Evolutionary conservation across 2,329 filamentous ascomycete species (phyloP), one percentile per base, ranked within the genome.

Genomic region (Aureobasidium sp.): DNA sequence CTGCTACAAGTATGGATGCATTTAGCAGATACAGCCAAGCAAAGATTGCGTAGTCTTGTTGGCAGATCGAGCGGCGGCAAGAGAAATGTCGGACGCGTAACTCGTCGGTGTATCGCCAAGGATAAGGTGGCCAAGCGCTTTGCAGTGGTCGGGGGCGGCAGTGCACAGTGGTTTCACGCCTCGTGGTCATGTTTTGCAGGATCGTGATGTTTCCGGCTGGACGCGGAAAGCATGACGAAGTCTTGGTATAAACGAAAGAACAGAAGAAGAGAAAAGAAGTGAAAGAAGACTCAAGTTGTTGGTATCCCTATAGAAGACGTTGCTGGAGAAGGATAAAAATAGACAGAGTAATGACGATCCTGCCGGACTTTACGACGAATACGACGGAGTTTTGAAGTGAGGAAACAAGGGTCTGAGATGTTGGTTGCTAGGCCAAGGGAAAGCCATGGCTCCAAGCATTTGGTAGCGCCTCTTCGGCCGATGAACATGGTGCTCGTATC

Each of bases 21-120:
- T 22, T 11, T 5, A n/a, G 52, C 14, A 44, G 29, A 34, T 25
- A 25, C 17, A 45, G 53, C 53, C 53, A 57, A 57, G 53, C 1
- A 34, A 36, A n/a, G 55, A 58, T 48, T 58, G 55, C 55, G 55
- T 58, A 58, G 42, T 58, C 55, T 47, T 58, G 42, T 48, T 36
- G 22, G 17, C 15, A n/a, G 31, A 25, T 31, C 27, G 11, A 57
- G 41, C 37, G 41, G 53, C 53, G 53, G 53, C 39, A 36, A 25
- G 9, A 31, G 27, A 22, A 36, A 44, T 17, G 17, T n/a, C 17
- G 39, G 41, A 39, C 55, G 37, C 53, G 55, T 48, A 58, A 58
- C 29, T 48, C 27, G 53, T 45, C 53, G 53, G 37, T 55, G 22
- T 29, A 29, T 42, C 25, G 51, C 51, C 51, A 55, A 55, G 51